Conservation (phyloP, 805 yeast genomes). For the Saccharomycopsis amapae region DNA sequence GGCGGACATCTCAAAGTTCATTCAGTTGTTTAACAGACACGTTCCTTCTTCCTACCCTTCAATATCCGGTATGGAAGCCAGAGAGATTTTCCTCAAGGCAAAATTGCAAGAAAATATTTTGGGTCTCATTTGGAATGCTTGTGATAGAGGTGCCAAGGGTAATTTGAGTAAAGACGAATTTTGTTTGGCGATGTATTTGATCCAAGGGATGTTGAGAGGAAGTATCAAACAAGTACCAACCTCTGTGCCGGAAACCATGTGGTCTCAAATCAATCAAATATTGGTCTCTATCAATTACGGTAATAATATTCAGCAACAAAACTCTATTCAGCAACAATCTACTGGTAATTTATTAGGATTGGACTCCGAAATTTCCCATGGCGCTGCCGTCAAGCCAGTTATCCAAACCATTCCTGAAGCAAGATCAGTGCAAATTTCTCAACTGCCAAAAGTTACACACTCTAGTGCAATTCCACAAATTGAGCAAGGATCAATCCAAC, state of each 20-base stretch:
- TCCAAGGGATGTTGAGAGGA: constrained; percentile 72
- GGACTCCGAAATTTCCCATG: neutral
- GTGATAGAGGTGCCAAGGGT: constrained; percentile 72
- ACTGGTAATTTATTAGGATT: constrained; percentile 19
- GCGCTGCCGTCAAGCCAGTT: neutral
- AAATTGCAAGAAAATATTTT: constrained; percentile 68
- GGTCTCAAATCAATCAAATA: constrained; percentile 30
- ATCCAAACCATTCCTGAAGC: constrained; percentile 1
- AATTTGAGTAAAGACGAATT: constrained; percentile 67
- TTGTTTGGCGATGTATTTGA: constrained; percentile 89
- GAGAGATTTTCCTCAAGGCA: constrained; percentile 83
- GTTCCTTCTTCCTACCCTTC: constrained; percentile 31
- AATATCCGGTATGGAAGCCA: constrained; percentile 76
- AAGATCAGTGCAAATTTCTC: constrained; percentile 1
- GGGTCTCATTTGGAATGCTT: constrained; percentile 85
- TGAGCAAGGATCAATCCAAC: neutral
- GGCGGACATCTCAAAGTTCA: constrained; percentile 54
- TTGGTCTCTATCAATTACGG: constrained; percentile 19
- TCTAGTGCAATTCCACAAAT: neutral
- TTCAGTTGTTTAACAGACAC: constrained; percentile 68
- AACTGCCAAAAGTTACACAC: neutral
- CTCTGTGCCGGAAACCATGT: constrained; percentile 36
- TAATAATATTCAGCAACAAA: neutral
- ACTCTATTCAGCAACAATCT: constrained; percentile 15
- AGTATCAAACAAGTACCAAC: constrained; percentile 51